These are phyloP conservation scores for Garcileccinum viscosum DNA, from an alignment of 1,284 basidiomycete species.

Conservation along the genomic window DNA sequence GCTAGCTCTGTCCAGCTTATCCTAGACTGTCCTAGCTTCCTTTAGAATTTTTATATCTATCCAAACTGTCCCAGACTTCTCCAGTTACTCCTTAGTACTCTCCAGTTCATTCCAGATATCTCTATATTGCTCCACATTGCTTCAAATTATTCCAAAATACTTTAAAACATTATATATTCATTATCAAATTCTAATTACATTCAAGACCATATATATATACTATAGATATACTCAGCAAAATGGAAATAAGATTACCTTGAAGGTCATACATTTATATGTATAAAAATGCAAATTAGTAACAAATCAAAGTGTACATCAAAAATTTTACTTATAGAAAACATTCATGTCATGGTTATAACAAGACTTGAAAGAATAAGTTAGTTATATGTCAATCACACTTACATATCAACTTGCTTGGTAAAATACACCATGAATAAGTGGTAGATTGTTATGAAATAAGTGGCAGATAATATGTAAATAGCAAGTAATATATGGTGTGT, in stretches of 20 bases:
- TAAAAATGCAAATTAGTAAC: neutral
- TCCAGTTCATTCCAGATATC: neutral
- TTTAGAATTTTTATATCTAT: no score
- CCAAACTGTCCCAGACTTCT: neutral
- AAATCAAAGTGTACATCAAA: no score
- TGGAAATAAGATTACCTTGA: neutral
- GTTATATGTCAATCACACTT: no score
- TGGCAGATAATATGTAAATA: neutral
- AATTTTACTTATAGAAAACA: neutral
- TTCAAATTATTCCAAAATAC: neutral
- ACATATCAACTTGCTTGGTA: no score
- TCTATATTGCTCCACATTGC: neutral
- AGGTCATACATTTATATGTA: neutral
- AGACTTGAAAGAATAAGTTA: no score
- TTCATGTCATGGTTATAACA: neutral
- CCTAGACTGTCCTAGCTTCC: neutral
- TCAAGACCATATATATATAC: neutral
- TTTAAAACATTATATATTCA: neutral
- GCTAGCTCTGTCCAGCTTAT: neutral
- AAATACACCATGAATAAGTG: no score
- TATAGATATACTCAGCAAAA: neutral
- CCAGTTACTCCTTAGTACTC: neutral
- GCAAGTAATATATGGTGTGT: neutral
- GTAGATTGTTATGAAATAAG: neutral
- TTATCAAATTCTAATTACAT: neutral